Base-by-base conservation (phyloP, 1,284 basidiomycete species). In the Apiotrichum gracile region DNA sequence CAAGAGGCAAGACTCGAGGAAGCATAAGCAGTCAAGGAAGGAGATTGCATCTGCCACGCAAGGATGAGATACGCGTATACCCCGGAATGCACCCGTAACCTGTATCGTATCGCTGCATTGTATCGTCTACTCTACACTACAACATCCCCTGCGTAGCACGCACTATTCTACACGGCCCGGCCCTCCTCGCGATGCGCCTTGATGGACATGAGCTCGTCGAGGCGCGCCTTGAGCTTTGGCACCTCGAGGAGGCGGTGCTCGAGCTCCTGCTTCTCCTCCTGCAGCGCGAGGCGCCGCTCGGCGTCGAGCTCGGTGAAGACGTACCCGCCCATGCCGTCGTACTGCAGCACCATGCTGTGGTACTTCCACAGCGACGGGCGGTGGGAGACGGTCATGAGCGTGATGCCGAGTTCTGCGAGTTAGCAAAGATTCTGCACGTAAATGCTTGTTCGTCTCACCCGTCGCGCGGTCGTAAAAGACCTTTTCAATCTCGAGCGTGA, bases 381-480 rank as follows among this genome's bases (percentile, higher is more conserved):
- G 76, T 94, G 91, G 22, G 88, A 91, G 40, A 94, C 91, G 1
- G 91, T 94, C 63, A 96, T 77, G 27, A 94, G 80, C 0, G 91
- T 94, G 65, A 94, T 94, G 1, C 87, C 88, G 19, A 94, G 78
- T 42, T 80, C 78, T 70, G 62, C 38, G 7, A 5, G 31, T 2
- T 10, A 31, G 31, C 39, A 9, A 26, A 21, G 16, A 14, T n/a
- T 21, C 17, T 3, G 21, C n/a, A n/a, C n/a, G n/a, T n/a, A n/a
- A n/a, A n/a, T n/a, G 14, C n/a, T 16, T 8, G 19, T 9, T 34
- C 3, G 10, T 63, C 75, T 52, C 35, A 73, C 73, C 69, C 0
- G 88, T 91, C 1, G 93, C 94, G 67, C 91, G 83, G 68, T 93
- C 89, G 84, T 97, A 98, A 91, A 97, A 96, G 76, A 83, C 78